Evolutionary conservation across 306 rosid species (phyloP), one percentile per base, ranked within the genome.

Genomic region (Cucurbita ficifolia): DNA sequence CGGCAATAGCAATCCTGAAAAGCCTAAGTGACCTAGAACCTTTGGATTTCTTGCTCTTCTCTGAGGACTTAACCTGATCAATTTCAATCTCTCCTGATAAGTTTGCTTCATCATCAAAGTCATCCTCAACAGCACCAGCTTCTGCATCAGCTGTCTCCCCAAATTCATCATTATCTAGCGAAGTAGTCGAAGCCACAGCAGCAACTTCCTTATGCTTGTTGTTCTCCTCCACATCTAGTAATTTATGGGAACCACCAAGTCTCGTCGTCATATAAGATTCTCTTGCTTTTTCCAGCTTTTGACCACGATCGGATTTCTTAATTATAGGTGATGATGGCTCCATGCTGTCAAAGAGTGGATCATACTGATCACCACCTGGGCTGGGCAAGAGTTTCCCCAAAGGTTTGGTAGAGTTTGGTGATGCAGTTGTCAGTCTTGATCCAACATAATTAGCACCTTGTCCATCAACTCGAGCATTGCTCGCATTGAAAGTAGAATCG

Each of bases 141-240:
- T 91, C 97, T 54, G 95, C 97, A 79, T 91, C 99, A 45, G 86
- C 97, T 53, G 92, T 87, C 86, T 90, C 96, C 68, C 98, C 96
- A 82, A 84, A 91, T 77, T 87, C 97, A 79, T 87, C 97, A 76
- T 88, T 86, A 63, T 85, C 87, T 57, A 81, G 82, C 74, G 98
- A 90, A 12, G 91, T 78, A 71, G 96, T 86, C 56, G 97, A 94
- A 76, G 88, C 87, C 80, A 78, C 88, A 77, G 87, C 85, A 19
- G 80, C 91, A 74, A 83, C 81, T 76, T 84, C 89, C 70, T 78
- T 77, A 55, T 74, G 60, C 79, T 81, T 79, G 72, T 78, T 77
- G 74, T 84, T 82, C 88, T 93, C 96, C 77, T 87, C 92, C 70
- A 52, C 72, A 76, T 83, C 84, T 80, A 84, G 81, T 16, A 83